Evolutionary conservation across 1,284 basidiomycete genomes (phyloP).

Genomic region (Tylopilus sp.): DNA sequence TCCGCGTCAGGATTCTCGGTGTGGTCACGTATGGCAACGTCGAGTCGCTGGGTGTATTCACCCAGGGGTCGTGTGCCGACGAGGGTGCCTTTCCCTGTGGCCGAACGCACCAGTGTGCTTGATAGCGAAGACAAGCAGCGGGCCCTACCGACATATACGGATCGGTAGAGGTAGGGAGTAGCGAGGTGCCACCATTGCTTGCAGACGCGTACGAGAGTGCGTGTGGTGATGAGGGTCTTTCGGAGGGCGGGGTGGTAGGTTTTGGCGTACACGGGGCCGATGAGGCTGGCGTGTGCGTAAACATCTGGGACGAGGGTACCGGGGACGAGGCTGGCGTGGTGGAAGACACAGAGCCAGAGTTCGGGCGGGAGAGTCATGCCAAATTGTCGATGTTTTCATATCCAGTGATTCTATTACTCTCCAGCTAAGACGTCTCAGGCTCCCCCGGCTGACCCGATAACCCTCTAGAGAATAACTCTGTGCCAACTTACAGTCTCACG

Average conservation of each 20-base stretch:
- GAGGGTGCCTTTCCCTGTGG: conserved; percentile 5
- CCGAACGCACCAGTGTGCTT: conserved; percentile 18
- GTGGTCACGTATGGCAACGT: conserved; percentile 33
- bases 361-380: conserved; percentile 34
- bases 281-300: conserved; percentile 16
- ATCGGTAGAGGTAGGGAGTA: conserved; percentile 32
- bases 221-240: conserved; percentile 31
- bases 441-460: no score
- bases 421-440: no score
- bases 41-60: conserved; percentile 33
- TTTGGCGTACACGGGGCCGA: conserved; percentile 11
- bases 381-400: no score
- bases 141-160: conserved; percentile 27
- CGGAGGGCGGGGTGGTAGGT: conserved; percentile 11
- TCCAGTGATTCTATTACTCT: no score
- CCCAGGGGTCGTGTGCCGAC: conserved; percentile 22
- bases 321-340: conserved; percentile 31
- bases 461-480: conserved; percentile 66
- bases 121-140: conserved; percentile 26
- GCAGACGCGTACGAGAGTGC: conserved; percentile 38
- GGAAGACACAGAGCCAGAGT: conserved; percentile 36
- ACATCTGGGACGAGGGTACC: conserved; percentile 27
- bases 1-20: conserved; percentile 2
- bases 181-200: conserved; percentile 38
- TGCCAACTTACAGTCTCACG: no score